Base-by-base conservation (phyloP, 345 rosid genomes). In the Eucalyptus pauciflora region DNA sequence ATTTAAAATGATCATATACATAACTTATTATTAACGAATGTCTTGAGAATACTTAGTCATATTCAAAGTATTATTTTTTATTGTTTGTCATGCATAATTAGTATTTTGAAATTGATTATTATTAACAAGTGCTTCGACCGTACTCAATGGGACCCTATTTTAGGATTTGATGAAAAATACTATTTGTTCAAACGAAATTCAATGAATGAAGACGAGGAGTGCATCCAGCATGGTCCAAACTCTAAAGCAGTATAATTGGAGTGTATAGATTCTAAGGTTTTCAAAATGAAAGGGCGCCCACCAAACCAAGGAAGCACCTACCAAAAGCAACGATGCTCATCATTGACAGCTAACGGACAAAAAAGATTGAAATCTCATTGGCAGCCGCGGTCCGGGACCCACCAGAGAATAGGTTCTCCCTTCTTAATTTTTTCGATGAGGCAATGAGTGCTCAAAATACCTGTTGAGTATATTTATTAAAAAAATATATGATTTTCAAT, bases 71-170 rank as follows among this genome's bases (percentile, higher is more conserved):
- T 2, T 51, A 51, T 17, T 51, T 51, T 51, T 51, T 17, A 22
- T 51, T 17, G 22, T 51, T 51, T 51, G 8, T 51, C 13, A 17
- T 51, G 56, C 56, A 51, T 51, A 51, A 51, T 17, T 17, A 6
- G 5, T 22, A 20, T 5, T 56, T 22, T 52, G 2, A 52, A 18
- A 9, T 56, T 56, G 27, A 12, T 56, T 56, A 56, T 56, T 24
- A 24, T 0, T 56, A 9, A 31, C 1, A 4, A 7, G 79, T 0
- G 2, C 4, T 31, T 15, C 3, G 79, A 31, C 22, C 5, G 5
- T 67, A 67, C 79, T 67, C 1, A n/a, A 15, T 7, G 20, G 18
- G 22, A 16, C 6, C 79, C 1, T 16, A n/a, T 31, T 67, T 7
- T 67, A 22, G 12, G 22, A 67, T 31, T 15, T 0, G 0, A 67